Evolutionary conservation across 2,329 filamentous ascomycete genomes (phyloP).

Genomic region (Alternaria rosae): DNA sequence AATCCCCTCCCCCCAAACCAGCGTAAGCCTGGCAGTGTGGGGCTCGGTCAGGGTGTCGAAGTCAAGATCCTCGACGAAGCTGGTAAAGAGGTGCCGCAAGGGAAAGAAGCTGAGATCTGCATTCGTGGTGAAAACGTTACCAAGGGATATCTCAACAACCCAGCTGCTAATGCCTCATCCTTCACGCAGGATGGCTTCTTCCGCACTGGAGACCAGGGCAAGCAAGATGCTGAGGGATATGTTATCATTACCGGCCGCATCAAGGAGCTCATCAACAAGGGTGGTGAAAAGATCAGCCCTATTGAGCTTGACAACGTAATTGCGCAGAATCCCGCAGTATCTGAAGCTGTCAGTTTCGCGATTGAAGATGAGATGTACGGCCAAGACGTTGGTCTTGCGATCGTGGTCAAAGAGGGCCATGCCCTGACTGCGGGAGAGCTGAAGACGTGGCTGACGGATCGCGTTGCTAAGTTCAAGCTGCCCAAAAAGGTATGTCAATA

Average conservation of each 20-base stretch:
- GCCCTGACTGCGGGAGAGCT: conserved; percentile 65
- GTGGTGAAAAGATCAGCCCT: conserved; percentile 87
- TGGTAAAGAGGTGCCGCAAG: conserved; percentile 72
- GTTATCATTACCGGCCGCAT: conserved; percentile 88
- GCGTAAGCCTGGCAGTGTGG: conserved; percentile 82
- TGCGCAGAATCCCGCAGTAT: conserved; percentile 73
- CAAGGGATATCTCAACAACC: conserved; percentile 84
- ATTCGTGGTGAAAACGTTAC: conserved; percentile 85
- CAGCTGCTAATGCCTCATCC: conserved; percentile 74
- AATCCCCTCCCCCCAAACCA: conserved; percentile 68
- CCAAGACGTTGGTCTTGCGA: conserved; percentile 79
- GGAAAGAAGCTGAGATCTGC: conserved; percentile 80
- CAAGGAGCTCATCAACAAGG: conserved; percentile 92
- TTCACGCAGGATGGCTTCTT: conserved; percentile 83
- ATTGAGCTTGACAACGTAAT: conserved; percentile 88
- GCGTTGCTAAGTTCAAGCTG: conserved; percentile 82
- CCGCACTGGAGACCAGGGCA: conserved; percentile 86
- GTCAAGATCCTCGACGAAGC: conserved; percentile 76
- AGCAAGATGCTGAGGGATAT: conserved; percentile 80
- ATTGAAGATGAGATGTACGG: conserved; percentile 84
- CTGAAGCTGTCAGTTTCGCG: conserved; percentile 83
- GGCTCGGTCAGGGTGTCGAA: conserved; percentile 83
- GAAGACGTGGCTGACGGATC: conserved; percentile 72
- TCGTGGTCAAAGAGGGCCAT: conserved; percentile 74
- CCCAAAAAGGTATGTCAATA: conserved; percentile 72